Conservation (phyloP, 495 filamentous ascomycete species). For the Xylaria bambusicola region DNA sequence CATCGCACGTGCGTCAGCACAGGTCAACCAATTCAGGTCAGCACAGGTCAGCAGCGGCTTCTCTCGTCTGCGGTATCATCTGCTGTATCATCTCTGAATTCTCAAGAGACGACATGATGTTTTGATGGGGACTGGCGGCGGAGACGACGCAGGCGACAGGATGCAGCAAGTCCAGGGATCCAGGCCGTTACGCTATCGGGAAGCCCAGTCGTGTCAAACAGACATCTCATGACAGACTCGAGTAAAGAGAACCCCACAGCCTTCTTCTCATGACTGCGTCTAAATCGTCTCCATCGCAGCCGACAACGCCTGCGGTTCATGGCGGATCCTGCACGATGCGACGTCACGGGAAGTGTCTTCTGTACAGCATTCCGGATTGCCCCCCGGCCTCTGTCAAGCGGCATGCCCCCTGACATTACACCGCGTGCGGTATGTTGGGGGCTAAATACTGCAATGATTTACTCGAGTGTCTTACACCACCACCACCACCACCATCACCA, state of each 20-base stretch:
- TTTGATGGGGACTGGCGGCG: background rate
- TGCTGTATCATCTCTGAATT: background rate
- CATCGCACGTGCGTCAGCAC: background rate
- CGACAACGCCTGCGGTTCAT: slow-evolving; percentile 1
- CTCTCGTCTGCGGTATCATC: background rate
- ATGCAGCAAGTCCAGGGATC: slow-evolving; percentile 4
- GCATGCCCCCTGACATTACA: slow-evolving; percentile 9
- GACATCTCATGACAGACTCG: slow-evolving; percentile 6
- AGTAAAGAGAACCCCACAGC: background rate
- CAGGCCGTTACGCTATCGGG: slow-evolving; percentile 1
- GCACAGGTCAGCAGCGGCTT: background rate
- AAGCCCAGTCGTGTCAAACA: background rate
- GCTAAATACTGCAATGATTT: background rate
- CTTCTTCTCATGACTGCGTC: slow-evolving; percentile 7
- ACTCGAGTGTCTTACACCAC: slow-evolving; percentile 12
- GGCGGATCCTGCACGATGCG: background rate
- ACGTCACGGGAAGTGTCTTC: slow-evolving; percentile 7
- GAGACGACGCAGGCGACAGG: background rate
- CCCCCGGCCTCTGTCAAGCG: background rate
- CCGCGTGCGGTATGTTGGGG: background rate
- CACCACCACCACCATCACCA: too few relatives aligned
- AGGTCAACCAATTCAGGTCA: background rate
- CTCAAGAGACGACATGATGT: slow-evolving; percentile 2
- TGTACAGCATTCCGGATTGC: slow-evolving; percentile 13
- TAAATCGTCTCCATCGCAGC: slow-evolving; percentile 4